A percentile compares a stretch with the other conserved stretches of the same genome.
phyloP scores from a whole-genome alignment of 352 stramenopile genomes.

The Phytophthora tentaculata region DNA sequence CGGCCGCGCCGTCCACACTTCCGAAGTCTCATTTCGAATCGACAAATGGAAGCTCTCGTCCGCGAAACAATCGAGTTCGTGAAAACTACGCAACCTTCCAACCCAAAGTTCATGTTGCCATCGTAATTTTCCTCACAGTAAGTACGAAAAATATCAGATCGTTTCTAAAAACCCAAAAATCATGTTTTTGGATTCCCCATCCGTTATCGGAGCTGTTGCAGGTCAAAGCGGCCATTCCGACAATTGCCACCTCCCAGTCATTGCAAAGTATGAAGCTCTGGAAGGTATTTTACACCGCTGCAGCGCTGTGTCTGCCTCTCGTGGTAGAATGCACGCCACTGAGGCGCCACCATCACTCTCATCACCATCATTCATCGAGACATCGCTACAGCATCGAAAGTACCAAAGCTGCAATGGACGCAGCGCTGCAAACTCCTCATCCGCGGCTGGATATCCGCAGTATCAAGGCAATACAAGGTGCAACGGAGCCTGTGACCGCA shows the following conservation, averaged over 20 bases:
- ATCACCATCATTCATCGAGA: conserved; percentile 28
- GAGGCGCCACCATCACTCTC: conserved; percentile 7
- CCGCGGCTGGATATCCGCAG: conserved; percentile 39
- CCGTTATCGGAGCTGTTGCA: conserved; percentile 16
- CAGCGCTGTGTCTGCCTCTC: conserved; percentile 9
- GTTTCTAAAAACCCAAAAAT: conserved; percentile 21
- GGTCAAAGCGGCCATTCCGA: conserved; percentile 14
- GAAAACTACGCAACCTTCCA: conserved; percentile 49
- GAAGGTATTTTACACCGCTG: conserved; percentile 6
- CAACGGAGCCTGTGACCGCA: conserved; percentile 13
- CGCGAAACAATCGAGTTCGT: conserved; percentile 65
- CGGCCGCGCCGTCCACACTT: conserved; percentile 56
- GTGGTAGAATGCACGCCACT: conserved; percentile 3
- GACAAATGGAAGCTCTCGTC: conserved; percentile 68
- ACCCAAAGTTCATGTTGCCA: conserved; percentile 40
- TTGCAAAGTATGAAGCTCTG: conserved; percentile 23
- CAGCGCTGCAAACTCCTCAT: conserved; percentile 28
- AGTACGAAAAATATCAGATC: conserved; percentile 7
- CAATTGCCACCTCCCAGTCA: neutral
- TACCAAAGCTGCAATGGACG: conserved; percentile 35
- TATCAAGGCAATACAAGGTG: conserved; percentile 28
- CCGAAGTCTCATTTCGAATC: conserved; percentile 63
- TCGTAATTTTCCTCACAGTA: conserved; percentile 1
- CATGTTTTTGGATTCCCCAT: conserved; percentile 9
- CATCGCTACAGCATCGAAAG: conserved; percentile 44